These are phyloP conservation scores for Lactarius akahatsu DNA, from an alignment of 768 basidiomycete genomes.

Conservation along the genomic window DNA sequence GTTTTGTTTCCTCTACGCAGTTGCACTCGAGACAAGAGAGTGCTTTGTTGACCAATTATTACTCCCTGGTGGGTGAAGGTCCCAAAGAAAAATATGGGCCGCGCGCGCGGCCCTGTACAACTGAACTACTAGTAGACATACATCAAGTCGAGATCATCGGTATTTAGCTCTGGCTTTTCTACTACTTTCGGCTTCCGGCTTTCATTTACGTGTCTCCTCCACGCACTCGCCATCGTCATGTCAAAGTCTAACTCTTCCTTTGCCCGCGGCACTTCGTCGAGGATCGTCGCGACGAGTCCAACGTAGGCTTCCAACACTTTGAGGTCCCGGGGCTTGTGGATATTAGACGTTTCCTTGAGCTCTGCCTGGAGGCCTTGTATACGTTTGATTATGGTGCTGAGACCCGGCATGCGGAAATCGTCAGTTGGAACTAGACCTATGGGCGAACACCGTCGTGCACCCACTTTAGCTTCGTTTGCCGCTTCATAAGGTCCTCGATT, in stretches of 20 bases:
- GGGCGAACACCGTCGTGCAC: not conserved
- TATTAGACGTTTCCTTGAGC: constrained; percentile 2
- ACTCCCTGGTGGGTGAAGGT: not conserved
- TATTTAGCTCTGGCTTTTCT: constrained; percentile 20
- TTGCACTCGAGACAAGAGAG: not conserved
- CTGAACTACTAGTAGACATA: not conserved
- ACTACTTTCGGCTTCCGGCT: constrained; percentile 12
- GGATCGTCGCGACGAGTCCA: not conserved
- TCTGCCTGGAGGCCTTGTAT: not conserved
- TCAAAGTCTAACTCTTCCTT: constrained; percentile 16
- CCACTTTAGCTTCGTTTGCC: constrained; percentile 16
- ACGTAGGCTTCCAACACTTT: constrained; percentile 3
- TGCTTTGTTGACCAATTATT: not conserved
- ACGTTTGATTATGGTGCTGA: constrained; percentile 7
- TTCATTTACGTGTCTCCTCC: constrained; percentile 15
- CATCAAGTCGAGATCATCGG: constrained; percentile 10
- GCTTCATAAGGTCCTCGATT: constrained; percentile 24
- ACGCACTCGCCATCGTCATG: constrained; percentile 10
- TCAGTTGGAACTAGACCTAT: too few relatives aligned
- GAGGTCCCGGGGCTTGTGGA: constrained; percentile 16
- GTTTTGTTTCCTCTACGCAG: too few relatives aligned
- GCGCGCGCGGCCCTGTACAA: not conserved
- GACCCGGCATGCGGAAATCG: not conserved
- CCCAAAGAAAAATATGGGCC: not conserved
- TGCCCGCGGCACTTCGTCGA: constrained; percentile 10